A percentile compares a stretch with the other conserved stretches of the same genome.
Conservation (phyloP, 768 basidiomycete species). For the Clavulina sp. region DNA sequence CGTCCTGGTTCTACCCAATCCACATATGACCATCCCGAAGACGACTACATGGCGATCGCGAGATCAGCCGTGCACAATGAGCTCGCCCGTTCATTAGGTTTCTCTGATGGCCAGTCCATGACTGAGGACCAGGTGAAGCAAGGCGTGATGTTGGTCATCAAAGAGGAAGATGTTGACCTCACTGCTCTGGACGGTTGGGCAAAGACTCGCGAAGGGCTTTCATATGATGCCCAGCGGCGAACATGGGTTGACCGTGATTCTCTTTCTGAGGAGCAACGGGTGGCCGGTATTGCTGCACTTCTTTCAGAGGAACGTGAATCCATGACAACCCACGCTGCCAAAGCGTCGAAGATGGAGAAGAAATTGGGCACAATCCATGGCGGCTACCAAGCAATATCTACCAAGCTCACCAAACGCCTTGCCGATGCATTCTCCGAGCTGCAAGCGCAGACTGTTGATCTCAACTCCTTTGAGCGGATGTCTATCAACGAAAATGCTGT, state of each 20-base stretch:
- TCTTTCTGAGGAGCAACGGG: constrained; percentile 41
- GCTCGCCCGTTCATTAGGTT: constrained; percentile 61
- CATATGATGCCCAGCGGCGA: constrained; percentile 37
- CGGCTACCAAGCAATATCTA: constrained; percentile 73
- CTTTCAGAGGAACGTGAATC: constrained; percentile 44
- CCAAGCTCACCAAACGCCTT: constrained; percentile 44
- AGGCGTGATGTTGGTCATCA: constrained; percentile 46
- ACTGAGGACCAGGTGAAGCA: constrained; percentile 61
- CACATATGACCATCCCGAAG: constrained; percentile 53
- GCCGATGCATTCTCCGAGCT: constrained; percentile 54
- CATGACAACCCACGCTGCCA: constrained; percentile 68
- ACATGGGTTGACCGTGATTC: constrained; percentile 49
- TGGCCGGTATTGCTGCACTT: constrained; percentile 43
- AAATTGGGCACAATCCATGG: constrained; percentile 73
- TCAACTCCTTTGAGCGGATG: constrained; percentile 64
- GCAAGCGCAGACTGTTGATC: constrained; percentile 45
- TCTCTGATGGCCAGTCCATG: constrained; percentile 76
- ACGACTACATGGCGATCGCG: constrained; percentile 54
- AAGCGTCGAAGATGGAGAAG: constrained; percentile 76
- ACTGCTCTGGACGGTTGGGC: constrained; percentile 38
- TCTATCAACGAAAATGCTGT: constrained; percentile 52
- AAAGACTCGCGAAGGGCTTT: constrained; percentile 39
- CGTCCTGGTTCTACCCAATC: constrained; percentile 56
- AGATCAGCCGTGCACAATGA: constrained; percentile 59
- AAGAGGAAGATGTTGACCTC: constrained; percentile 32